Evolutionary conservation across 331 rosid genomes (phyloP), one percentile per base, ranked within the genome.

Genomic region (Phaseolus coccineus): DNA sequence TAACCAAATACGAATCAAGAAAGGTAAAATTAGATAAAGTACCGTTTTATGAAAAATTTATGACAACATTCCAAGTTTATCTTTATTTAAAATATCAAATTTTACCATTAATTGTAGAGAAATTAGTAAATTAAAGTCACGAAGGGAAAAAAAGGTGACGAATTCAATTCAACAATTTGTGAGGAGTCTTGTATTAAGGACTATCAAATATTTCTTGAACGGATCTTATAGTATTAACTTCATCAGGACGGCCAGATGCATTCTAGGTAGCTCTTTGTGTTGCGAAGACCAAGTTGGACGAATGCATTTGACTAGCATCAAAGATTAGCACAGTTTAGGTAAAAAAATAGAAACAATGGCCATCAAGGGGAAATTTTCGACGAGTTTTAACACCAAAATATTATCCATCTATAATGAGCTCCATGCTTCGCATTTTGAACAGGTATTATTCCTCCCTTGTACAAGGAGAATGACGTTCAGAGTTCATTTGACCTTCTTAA

Each of bases 401-500:
- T 35, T 37, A 51, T 52, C 31, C 59, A 39, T 40, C 37, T 55
- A 55, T 8, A 57, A 12, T 30, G 39, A 78, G 61, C 82, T 67
- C 75, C 50, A 68, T 2, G 58, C 76, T 46, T 67, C 22, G 69
- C 61, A 77, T 52, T 51, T 76, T 66, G 68, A 57, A 53, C 64
- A 19, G 73, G 71, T 75, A 59, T 59, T 46, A 58, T 31, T 74
- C 69, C 56, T 56, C 69, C 55, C 78, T 75, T 46, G 70, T 75
- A 19, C 51, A 24, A 55, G 67, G 68, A 35, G 40, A 76, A 51
- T 66, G 74, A 53, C 31, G 67, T 53, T 53, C 66, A 65, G 30
- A 65, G 66, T 52, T 13, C 66, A 66, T 67, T 66, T 46, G 81
- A 57, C 30, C 67, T 52, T 66, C 81, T 66, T 66, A 77, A 67